phyloP scores from a whole-genome alignment of 2,329 filamentous ascomycete species.

The Aspergillus pseudoglaucus region DNA sequence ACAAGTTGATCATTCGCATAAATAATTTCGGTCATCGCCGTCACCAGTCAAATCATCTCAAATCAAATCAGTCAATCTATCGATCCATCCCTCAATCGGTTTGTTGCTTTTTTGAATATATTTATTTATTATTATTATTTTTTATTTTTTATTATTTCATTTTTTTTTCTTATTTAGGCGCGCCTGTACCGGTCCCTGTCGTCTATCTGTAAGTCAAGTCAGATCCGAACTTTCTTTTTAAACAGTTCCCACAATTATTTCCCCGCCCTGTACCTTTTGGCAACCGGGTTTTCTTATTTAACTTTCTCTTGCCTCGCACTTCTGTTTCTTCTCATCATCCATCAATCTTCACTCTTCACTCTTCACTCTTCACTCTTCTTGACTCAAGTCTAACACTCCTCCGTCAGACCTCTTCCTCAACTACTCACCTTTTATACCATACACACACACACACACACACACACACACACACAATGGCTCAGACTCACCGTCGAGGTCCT shows the following conservation, averaged over 20 bases:
- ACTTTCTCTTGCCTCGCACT: not conserved
- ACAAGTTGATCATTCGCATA: not conserved
- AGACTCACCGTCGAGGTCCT: constrained; percentile 64
- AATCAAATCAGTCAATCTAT: not conserved
- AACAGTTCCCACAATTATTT: not conserved
- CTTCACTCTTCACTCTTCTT: constrained; percentile 1
- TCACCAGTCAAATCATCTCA: not conserved
- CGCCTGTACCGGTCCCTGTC: not conserved
- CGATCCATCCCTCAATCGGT: not conserved
- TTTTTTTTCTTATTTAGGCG: not conserved
- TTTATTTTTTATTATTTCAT: not conserved
- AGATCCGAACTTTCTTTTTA: constrained; percentile 1
- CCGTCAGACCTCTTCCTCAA: not conserved
- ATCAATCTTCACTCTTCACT: not conserved
- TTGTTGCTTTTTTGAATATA: not conserved
- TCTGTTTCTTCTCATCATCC: not conserved
- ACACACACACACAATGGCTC: constrained; percentile 30
- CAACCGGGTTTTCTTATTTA: not conserved
- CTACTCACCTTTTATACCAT: not conserved
- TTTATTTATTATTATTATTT: not conserved
- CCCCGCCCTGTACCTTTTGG: not conserved
- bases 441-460: not conserved
- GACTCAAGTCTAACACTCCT: not conserved
- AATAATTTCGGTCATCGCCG: constrained; percentile 2
- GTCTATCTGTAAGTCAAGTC: not conserved